Base-by-base conservation (phyloP, 345 rosid species). In the Ceriops decandra region DNA sequence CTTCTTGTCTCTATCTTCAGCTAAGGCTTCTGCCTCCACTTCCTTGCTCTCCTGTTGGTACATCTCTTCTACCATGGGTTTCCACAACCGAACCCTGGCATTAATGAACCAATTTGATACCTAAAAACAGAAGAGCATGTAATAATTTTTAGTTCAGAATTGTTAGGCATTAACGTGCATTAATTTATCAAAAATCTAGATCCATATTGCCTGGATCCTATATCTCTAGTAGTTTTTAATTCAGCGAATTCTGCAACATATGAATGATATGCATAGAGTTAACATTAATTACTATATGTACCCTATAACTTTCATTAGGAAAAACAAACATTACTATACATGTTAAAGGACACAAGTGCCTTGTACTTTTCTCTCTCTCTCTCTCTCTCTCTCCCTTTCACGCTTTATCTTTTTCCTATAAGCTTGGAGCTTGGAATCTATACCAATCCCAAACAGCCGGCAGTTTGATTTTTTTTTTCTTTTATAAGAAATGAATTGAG, bases 61-160 rank as follows among this genome's bases (percentile, higher is more conserved):
- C 97, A 95, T 95, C 57, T 95, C 99, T 76, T 95, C 99, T 35
- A 95, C 96, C 99, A 95, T 91, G 56, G 99, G 99, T 76, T 95
- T 95, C 99, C 99, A 95, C 82, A 95, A 77, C 62, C 99, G 84
- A 61, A 95, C 97, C 86, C 99, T 93, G 46, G 98, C 98, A 74
- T 93, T 93, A n/a, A 93, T 93, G 85, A 93, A 93, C 98, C 98
- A 91, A 76, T 91, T 95, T 64, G 99, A 90, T 6, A 95, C 99
- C 99, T 95, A 51, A 1, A 30, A 62, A 5, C 22, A 66, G 2
- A 19, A 22, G 22, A 5, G 17, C 9, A 26, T 42, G 49, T 5
- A n/a, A 54, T 19, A 21, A 11, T 21, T 22, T 24, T 1, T 24
- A 22, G 31, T 7, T 21, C 59, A 21, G 16, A 56, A 21, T 56